phyloP scores from a whole-genome alignment of 1,284 basidiomycete genomes.

The Microbotryomycetes sp. region DNA sequence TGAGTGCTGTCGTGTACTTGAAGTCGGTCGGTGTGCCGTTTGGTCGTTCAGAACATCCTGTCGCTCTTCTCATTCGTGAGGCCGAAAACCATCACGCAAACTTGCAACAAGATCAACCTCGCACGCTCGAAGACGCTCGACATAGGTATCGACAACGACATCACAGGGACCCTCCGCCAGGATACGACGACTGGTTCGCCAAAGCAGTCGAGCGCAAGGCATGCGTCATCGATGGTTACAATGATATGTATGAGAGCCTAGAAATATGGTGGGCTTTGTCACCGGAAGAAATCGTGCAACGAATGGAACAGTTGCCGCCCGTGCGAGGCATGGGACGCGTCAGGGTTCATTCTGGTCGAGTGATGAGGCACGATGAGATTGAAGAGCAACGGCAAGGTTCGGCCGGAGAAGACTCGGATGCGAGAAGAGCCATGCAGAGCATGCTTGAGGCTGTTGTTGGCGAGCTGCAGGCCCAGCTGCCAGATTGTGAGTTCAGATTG shows the following conservation, averaged over 20 bases:
- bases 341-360: background rate
- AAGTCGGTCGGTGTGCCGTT: background rate
- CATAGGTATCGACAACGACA: background rate
- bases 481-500: slow-evolving; percentile 9
- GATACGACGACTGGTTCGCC: slow-evolving; percentile 16
- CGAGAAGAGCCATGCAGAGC: slow-evolving; percentile 1
- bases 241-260: slow-evolving; percentile 10
- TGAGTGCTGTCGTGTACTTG: background rate
- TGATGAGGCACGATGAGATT: slow-evolving; percentile 4
- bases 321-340: slow-evolving; percentile 4
- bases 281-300: slow-evolving; percentile 6
- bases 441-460: slow-evolving; percentile 3
- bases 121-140: slow-evolving; percentile 8
- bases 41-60: slow-evolving; percentile 5
- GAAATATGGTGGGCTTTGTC: slow-evolving; percentile 13
- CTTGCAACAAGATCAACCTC: background rate
- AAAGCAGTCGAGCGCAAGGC: background rate
- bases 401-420: background rate
- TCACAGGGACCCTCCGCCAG: slow-evolving; percentile 9
- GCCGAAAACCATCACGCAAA: background rate
- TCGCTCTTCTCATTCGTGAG: slow-evolving; percentile 7
- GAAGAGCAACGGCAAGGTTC: background rate
- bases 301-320: slow-evolving; percentile 1
- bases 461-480: slow-evolving; percentile 3
- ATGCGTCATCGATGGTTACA: slow-evolving; percentile 12